These are phyloP conservation scores for Austroboletus eburneus DNA, from an alignment of 768 basidiomycete genomes.

Conservation along the genomic window DNA sequence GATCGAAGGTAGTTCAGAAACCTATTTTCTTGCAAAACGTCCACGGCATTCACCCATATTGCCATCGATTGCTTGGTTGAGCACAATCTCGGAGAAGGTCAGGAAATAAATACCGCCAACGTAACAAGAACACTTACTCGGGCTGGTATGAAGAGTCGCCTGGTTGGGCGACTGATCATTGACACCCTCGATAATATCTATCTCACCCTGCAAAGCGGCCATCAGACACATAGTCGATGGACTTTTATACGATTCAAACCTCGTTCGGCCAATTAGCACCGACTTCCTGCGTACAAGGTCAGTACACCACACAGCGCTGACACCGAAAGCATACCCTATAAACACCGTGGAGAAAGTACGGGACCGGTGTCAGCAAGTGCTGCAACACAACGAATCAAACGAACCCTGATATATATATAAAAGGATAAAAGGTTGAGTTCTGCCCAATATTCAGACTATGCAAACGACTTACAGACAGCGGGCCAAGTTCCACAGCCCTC, in stretches of 20 bases:
- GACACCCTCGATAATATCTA: background rate
- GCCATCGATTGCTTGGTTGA: background rate
- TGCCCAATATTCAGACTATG: background rate
- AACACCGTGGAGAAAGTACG: background rate
- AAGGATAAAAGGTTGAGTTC: background rate
- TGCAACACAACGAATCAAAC: background rate
- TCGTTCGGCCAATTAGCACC: background rate
- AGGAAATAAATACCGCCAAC: background rate
- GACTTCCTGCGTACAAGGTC: background rate
- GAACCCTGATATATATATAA: background rate
- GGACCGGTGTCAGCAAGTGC: background rate
- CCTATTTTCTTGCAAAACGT: background rate
- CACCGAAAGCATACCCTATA: background rate
- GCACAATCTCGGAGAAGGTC: background rate
- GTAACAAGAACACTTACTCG: background rate
- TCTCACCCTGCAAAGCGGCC: background rate
- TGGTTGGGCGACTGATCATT: background rate
- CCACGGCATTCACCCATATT: background rate
- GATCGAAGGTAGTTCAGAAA: background rate
- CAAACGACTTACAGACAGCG: background rate
- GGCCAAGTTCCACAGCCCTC: background rate
- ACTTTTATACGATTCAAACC: no score
- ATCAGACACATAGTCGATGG: background rate
- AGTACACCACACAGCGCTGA: background rate
- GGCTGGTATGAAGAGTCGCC: background rate